phyloP scores from a whole-genome alignment of 225 moss, liverwort and hornwort species.

The Physcomitrium patens region DNA sequence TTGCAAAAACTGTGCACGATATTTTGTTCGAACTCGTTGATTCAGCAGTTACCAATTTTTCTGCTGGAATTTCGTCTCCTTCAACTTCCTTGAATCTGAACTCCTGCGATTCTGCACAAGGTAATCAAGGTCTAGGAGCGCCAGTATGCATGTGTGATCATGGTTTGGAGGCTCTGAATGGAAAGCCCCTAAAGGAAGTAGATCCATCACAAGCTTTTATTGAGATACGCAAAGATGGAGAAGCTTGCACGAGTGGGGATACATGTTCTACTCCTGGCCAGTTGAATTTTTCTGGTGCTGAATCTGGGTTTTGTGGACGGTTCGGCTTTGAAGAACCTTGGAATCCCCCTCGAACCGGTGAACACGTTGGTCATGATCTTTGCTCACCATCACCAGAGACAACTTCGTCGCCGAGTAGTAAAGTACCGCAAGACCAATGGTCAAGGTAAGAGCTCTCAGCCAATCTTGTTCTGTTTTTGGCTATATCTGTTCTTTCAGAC shows the following conservation, averaged over 20 bases:
- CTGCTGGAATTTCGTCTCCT: constrained; percentile 31
- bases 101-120: constrained; percentile 28
- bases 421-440: constrained; percentile 47
- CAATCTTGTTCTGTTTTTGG: neutral
- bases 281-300: constrained; percentile 29
- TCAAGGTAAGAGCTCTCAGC: constrained; percentile 31
- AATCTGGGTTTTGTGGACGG: constrained; percentile 43
- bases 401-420: constrained; percentile 35
- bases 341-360: constrained; percentile 39
- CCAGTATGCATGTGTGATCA: constrained; percentile 55
- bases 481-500: neutral
- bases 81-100: constrained; percentile 30
- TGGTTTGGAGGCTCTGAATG: constrained; percentile 36
- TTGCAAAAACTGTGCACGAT: constrained; percentile 47
- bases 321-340: constrained; percentile 48
- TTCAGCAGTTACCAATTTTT: constrained; percentile 41
- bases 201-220: constrained; percentile 49
- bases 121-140: constrained; percentile 33
- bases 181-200: constrained; percentile 46
- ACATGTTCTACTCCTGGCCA: constrained; percentile 47
- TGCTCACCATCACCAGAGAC: constrained; percentile 48
- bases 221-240: constrained; percentile 51
- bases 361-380: constrained; percentile 41
- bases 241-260: constrained; percentile 56
- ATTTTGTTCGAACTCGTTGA: constrained; percentile 53